Percentiles rank a stretch among this genome's conserved stretches.
These are phyloP conservation scores for Syzygium malaccense DNA, from an alignment of 441 rosid species.

Conservation along the genomic window DNA sequence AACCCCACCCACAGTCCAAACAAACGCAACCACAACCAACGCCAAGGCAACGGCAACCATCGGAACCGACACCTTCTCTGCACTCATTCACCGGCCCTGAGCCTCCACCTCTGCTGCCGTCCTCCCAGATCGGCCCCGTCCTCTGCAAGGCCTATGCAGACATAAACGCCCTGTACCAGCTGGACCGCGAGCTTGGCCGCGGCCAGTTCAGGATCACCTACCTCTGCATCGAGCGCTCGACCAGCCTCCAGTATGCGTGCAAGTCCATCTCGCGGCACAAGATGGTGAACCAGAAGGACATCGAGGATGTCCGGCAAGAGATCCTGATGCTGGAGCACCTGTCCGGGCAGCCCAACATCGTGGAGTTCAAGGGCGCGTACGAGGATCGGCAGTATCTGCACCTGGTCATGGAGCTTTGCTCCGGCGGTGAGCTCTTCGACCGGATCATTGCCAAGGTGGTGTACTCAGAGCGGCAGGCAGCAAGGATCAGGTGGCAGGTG, in stretches of 20 bases:
- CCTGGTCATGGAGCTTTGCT: constrained; percentile 61
- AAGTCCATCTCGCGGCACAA: constrained; percentile 54
- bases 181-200: constrained; percentile 49
- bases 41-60: neutral
- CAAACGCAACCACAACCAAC: neutral
- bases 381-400: constrained; percentile 42
- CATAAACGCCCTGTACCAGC: constrained; percentile 28
- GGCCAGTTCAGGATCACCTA: constrained; percentile 52
- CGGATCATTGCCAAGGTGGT: constrained; percentile 45
- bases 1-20: neutral
- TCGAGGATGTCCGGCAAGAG: constrained; percentile 47
- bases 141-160: constrained; percentile 36
- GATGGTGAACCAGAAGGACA: constrained; percentile 29
- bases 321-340: constrained; percentile 50
- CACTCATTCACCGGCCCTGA: neutral
- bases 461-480: constrained; percentile 53
- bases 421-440: constrained; percentile 67
- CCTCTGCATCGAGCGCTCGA: constrained; percentile 42
- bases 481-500: constrained; percentile 43
- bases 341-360: constrained; percentile 61
- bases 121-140: constrained; percentile 30
- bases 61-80: neutral
- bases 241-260: constrained; percentile 43
- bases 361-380: constrained; percentile 55
- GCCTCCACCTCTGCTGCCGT: constrained; percentile 8